Conservation (phyloP, 208 protist species). For the Acanthamoeba castellanii region DNA sequence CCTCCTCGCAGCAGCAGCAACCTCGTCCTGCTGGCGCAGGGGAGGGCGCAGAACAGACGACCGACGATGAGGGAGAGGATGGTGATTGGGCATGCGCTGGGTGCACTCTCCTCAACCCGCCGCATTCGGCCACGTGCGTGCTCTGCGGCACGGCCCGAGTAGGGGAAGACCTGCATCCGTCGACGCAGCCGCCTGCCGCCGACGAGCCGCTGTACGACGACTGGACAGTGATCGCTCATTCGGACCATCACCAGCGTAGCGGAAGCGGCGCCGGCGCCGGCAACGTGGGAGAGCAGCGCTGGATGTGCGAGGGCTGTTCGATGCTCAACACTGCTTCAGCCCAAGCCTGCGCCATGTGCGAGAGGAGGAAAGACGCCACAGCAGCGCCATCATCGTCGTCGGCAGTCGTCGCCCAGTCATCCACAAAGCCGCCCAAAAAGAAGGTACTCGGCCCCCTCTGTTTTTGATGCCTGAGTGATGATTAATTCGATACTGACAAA, state of each 20-base stretch:
- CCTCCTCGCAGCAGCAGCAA: neutral
- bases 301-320: conserved; percentile 6
- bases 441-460: neutral
- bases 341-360: neutral
- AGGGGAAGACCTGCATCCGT: neutral
- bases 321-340: neutral
- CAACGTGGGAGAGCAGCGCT: neutral
- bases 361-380: neutral
- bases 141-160: neutral
- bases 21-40: neutral
- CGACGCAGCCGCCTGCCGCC: neutral
- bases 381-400: neutral
- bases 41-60: neutral
- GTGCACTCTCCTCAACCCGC: neutral
- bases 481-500: neutral
- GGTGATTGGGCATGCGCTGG: neutral
- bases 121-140: neutral
- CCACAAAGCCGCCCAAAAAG: neutral
- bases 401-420: neutral
- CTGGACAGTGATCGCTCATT: neutral
- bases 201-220: conserved; percentile 5
- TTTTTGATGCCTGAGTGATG: neutral
- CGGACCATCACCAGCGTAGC: neutral
- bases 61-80: neutral
- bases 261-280: neutral